Conservation (phyloP, 176 grass and related monocot species). For the Eleusine coracana region DNA sequence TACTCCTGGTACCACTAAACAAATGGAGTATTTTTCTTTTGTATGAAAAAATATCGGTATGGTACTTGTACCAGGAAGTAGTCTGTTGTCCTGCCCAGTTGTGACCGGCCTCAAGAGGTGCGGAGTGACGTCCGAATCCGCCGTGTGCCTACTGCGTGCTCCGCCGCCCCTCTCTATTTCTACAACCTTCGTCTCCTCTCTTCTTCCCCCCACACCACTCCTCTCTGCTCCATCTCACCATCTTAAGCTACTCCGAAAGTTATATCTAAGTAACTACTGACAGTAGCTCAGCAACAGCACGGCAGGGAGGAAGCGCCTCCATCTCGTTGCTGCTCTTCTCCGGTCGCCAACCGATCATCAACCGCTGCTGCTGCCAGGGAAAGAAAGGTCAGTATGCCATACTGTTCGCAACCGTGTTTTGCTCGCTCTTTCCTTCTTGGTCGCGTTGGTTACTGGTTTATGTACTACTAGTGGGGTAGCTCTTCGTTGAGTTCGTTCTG, state of each 20-base stretch:
- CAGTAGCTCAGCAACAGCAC: neutral
- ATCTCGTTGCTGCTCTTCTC: neutral
- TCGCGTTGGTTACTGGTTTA: too few relatives aligned
- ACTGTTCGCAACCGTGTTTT: neutral
- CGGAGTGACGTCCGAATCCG: conserved; percentile 42
- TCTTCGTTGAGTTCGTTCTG: neutral
- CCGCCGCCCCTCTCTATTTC: conserved; percentile 15
- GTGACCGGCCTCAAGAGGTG: neutral
- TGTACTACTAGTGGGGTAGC: too few relatives aligned
- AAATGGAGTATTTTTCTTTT: neutral
- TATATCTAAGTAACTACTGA: neutral
- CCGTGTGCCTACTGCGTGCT: conserved; percentile 26
- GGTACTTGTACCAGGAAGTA: neutral
- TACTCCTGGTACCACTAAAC: neutral
- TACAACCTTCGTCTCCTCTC: conserved; percentile 22
- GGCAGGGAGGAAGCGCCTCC: neutral
- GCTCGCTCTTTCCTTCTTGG: neutral
- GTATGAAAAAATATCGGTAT: neutral
- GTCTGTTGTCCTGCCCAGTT: neutral
- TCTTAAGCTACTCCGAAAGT: neutral
- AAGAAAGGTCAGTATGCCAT: neutral
- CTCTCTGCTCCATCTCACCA: neutral
- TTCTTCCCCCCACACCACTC: neutral
- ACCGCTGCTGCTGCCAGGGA: neutral
- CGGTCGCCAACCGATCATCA: neutral